Percentiles rank a stretch among this genome's conserved stretches.
Conservation (phyloP, 805 yeast species). For the Lipomyces yamadae region DNA sequence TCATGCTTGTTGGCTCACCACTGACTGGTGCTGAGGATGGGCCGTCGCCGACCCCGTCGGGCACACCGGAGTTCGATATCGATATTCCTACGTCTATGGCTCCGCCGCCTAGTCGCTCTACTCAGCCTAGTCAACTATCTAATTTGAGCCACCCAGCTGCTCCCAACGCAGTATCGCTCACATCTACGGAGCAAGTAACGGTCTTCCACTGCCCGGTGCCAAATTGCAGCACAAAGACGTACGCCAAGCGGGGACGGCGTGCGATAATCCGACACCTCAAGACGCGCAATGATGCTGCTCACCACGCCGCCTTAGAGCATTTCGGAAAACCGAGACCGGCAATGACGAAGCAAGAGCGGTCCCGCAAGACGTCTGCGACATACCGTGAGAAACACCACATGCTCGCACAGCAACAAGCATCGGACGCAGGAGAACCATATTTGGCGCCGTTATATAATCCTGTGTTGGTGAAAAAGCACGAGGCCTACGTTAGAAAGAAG, state of each 20-base stretch:
- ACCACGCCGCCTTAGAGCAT: conserved; percentile 20
- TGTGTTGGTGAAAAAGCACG: conserved; percentile 35
- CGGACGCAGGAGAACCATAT: conserved; percentile 29
- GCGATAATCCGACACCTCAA: conserved; percentile 34
- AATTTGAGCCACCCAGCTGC: no score
- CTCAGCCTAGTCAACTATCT: conserved; percentile 3
- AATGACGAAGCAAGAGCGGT: conserved; percentile 36
- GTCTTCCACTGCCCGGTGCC: conserved; percentile 36
- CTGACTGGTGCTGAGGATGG: neutral
- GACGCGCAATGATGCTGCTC: conserved; percentile 20
- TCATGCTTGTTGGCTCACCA: conserved; percentile 1
- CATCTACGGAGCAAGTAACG: conserved; percentile 31
- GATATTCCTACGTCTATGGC: conserved; percentile 20
- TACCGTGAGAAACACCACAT: conserved; percentile 31
- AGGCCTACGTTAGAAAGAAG: conserved; percentile 35
- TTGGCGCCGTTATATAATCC: conserved; percentile 35
- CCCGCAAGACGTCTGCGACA: conserved; percentile 36
- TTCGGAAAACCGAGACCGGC: conserved; percentile 18
- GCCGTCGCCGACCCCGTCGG: neutral
- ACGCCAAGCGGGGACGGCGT: conserved; percentile 36
- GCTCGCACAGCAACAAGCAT: conserved; percentile 25
- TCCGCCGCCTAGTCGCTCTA: conserved; percentile 12
- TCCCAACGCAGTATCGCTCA: neutral
- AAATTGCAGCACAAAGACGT: conserved; percentile 27
- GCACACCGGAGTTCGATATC: conserved; percentile 7